Conservation (phyloP, 352 stramenopile genomes). For the Phytophthora citrophthora region DNA sequence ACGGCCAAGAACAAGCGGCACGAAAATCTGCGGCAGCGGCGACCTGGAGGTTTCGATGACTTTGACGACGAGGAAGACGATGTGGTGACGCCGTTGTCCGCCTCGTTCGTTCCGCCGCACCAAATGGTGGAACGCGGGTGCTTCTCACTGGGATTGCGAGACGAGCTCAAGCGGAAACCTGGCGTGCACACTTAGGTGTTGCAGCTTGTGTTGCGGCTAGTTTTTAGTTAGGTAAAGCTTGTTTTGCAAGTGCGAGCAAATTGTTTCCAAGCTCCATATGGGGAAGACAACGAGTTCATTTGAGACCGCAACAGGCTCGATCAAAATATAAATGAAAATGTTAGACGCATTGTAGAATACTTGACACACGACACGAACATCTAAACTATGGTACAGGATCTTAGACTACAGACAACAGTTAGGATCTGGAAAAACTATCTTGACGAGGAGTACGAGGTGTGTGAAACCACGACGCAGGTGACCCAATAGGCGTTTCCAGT, state of each 20-base stretch:
- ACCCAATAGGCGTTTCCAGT: constrained; percentile 26
- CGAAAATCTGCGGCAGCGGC: constrained; percentile 14
- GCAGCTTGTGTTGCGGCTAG: constrained; percentile 12
- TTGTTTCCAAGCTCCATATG: constrained; percentile 3
- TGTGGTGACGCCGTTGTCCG: constrained; percentile 45
- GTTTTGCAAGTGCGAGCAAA: constrained; percentile 13
- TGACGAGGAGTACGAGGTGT: constrained; percentile 26
- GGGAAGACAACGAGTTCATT: constrained; percentile 12
- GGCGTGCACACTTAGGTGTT: constrained; percentile 18
- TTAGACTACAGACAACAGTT: constrained; percentile 17
- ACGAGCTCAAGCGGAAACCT: constrained; percentile 73
- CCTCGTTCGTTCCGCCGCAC: constrained; percentile 79
- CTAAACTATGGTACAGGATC: constrained; percentile 5
- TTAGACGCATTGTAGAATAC: not conserved
- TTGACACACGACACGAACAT: not conserved
- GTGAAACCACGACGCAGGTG: constrained; percentile 32
- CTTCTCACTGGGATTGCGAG: constrained; percentile 74
- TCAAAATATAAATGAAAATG: constrained; percentile 18
- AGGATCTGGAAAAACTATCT: constrained; percentile 14
- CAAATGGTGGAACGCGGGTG: constrained; percentile 73
- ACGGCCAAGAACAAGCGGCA: constrained; percentile 8
- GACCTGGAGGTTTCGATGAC: constrained; percentile 25
- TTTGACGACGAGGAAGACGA: constrained; percentile 35
- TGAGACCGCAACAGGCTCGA: constrained; percentile 9
- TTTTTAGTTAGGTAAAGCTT: constrained; percentile 17